Conservation (phyloP, 371 early-diverging fungal species). For the Mortierella sp. region DNA sequence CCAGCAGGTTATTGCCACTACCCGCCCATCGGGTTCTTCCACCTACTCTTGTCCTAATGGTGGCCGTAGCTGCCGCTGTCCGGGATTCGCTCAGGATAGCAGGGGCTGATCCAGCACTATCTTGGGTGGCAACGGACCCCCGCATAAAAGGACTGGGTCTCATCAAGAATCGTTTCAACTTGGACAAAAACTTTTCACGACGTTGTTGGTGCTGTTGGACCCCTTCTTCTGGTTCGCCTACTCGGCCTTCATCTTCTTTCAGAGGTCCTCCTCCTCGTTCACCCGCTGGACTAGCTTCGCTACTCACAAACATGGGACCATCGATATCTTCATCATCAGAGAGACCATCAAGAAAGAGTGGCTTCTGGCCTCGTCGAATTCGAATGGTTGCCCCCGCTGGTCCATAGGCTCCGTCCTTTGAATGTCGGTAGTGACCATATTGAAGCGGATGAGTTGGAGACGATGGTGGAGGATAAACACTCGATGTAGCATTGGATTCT, state of each 20-base stretch:
- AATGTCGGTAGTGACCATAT: no score
- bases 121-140: background rate
- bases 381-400: constrained; percentile 20
- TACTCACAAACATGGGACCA: background rate
- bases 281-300: background rate
- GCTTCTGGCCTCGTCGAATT: constrained; percentile 7
- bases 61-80: constrained; percentile 13
- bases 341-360: constrained; percentile 9
- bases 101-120: background rate
- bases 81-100: background rate
- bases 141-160: constrained; percentile 32
- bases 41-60: background rate
- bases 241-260: background rate
- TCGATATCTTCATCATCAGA: constrained; percentile 31
- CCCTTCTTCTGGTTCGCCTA: background rate
- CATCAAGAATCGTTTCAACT: constrained; percentile 34
- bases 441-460: no score
- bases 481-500: no score
- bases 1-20: constrained; percentile 13
- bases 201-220: constrained; percentile 15
- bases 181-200: constrained; percentile 35
- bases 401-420: constrained; percentile 15
- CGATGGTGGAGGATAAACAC: no score
- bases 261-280: background rate
- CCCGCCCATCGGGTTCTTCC: constrained; percentile 25